phyloP scores from a whole-genome alignment of 768 basidiomycete species.

The Pilatotrama ljubarskyi region DNA sequence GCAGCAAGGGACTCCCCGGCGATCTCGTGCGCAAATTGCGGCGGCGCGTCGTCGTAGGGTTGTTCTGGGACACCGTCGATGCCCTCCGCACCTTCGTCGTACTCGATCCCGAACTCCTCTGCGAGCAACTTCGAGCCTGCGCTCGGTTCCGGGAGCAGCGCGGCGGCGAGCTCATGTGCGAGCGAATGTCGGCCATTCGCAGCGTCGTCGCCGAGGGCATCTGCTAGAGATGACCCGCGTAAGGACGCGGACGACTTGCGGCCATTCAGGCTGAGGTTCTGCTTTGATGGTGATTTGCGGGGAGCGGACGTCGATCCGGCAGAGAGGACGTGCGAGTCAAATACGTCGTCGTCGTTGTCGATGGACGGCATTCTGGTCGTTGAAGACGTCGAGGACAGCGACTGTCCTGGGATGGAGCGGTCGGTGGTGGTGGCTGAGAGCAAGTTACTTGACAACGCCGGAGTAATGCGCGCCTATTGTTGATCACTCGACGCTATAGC shows the following conservation, averaged over 20 bases:
- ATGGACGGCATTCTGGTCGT: constrained; percentile 14
- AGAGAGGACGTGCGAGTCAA: constrained; percentile 34
- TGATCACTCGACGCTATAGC: neutral
- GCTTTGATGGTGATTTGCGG: constrained; percentile 34
- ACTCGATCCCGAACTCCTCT: constrained; percentile 89
- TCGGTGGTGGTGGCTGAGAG: constrained; percentile 17
- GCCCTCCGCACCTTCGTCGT: constrained; percentile 83
- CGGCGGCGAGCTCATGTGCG: constrained; percentile 85
- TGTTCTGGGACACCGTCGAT: constrained; percentile 53
- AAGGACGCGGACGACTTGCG: constrained; percentile 55
- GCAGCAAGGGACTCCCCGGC: constrained; percentile 17
- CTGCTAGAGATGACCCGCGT: constrained; percentile 43
- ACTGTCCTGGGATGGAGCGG: neutral
- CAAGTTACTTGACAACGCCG: constrained; percentile 23
- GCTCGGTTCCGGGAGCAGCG: constrained; percentile 85
- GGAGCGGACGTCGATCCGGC: constrained; percentile 21
- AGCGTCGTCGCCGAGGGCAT: constrained; percentile 42
- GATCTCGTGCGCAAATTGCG: constrained; percentile 29
- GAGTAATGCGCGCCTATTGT: constrained; percentile 8
- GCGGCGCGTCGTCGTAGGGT: constrained; percentile 34
- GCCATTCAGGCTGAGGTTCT: constrained; percentile 30
- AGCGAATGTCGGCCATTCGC: constrained; percentile 61
- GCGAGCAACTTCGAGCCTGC: constrained; percentile 75
- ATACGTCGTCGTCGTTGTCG: constrained; percentile 26
- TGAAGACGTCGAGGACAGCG: neutral